A percentile compares a stretch with the other conserved stretches of the same genome.
Conservation (phyloP, 371 early-diverging fungal species). For the Mortierella polycephala region DNA sequence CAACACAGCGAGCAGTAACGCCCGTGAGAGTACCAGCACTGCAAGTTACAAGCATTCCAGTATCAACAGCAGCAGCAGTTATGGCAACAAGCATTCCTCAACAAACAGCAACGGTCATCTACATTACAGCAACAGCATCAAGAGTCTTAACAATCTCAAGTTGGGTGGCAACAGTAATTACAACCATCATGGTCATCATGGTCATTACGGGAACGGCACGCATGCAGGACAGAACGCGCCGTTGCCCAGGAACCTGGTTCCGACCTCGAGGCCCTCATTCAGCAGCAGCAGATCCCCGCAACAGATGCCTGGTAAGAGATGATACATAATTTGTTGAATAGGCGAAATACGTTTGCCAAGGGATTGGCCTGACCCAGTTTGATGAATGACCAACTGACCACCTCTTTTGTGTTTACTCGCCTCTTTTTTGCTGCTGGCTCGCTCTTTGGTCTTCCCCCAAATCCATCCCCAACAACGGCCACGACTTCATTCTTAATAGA, state of each 20-base stretch:
- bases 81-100: conserved; percentile 18
- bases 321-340: neutral
- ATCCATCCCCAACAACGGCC: conserved; percentile 1
- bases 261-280: conserved; percentile 25
- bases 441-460: neutral
- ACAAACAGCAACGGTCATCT: conserved; percentile 16
- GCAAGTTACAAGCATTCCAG: conserved; percentile 18
- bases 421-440: neutral
- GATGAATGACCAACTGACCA: neutral
- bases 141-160: conserved; percentile 6
- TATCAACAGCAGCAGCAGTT: neutral
- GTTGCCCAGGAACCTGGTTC: conserved; percentile 25
- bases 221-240: conserved; percentile 7
- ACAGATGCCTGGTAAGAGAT: conserved; percentile 10
- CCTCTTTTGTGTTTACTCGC: neutral
- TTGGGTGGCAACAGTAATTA: neutral
- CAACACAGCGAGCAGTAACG: conserved; percentile 22
- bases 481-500: conserved; percentile 10
- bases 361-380: neutral
- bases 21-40: conserved; percentile 20
- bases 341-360: neutral
- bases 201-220: conserved; percentile 1
- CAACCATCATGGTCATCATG: conserved; percentile 1
- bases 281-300: conserved; percentile 16
- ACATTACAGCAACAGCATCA: conserved; percentile 23